Evolutionary conservation across 257 asterid genomes (phyloP), one percentile per base, ranked within the genome.

Genomic region (Fraxinus pennsylvanica): DNA sequence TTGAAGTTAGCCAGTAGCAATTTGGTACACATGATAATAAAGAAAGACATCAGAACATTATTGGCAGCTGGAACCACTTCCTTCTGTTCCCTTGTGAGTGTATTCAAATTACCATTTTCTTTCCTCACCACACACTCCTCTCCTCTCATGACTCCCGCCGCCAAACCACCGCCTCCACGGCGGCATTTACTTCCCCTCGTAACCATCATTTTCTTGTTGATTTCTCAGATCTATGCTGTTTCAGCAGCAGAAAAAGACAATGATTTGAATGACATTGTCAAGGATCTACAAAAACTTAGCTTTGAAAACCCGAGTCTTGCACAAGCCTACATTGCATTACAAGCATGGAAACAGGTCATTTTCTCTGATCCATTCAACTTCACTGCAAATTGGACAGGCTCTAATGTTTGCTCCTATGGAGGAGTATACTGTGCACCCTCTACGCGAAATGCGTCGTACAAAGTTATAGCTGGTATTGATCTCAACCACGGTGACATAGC

Each of bases 321-420:
- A 25, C 87, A 73, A 68, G 92, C 92, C 54, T 87, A 89, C 91
- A 82, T 75, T 78, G 92, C 92, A 4, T 41, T 89, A 29, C 92
- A 85, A 12, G 82, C 92, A 9, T 87, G 89, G 91, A 87, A 89
- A 57, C 76, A 68, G 0, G 86, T 88, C 5, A 89, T 89, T 50
- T 83, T 72, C 84, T 89, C 92, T 33, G 92, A 89, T 84, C 91
- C 92, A 8, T 81, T 78, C 80, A 89, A 89, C 78, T 82, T 85
- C 78, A 89, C 92, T 0, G 6, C 81, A 0, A 82, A 84, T 66
- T 89, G 92, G 92, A 76, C 68, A 0, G 89, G 92, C 10, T 45
- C 87, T 2, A 8, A 85, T 41, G 91, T 89, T 6, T 89, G 92
- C 77, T 67, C 83, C 74, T 88, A 88, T 80, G 80, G 80, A 77